These are phyloP conservation scores for Sedum album DNA, from an alignment of 164 flowering plant species.

Conservation along the genomic window DNA sequence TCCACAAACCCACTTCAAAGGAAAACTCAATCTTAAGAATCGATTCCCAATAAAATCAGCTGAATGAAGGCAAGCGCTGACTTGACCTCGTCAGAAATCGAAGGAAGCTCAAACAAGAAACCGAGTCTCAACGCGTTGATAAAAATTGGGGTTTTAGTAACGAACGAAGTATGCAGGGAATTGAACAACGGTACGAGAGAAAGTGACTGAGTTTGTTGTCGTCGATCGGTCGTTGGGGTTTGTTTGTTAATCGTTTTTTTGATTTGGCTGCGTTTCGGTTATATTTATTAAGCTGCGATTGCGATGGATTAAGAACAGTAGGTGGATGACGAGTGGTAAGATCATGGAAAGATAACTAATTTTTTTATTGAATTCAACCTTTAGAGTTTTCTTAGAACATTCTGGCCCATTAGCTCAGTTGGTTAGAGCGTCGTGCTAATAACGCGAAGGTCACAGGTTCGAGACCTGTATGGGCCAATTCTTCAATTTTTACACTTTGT, in stretches of 20 bases:
- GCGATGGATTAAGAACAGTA: not conserved
- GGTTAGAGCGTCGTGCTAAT: constrained; percentile 67
- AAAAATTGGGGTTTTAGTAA: not conserved
- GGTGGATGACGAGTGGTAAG: too few relatives aligned
- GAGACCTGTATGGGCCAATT: constrained; percentile 68
- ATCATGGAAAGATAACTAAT: too few relatives aligned
- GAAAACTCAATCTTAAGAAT: not conserved
- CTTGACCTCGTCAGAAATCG: not conserved
- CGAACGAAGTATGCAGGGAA: too few relatives aligned
- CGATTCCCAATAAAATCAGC: not conserved
- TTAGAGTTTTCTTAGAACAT: too few relatives aligned
- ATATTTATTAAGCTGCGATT: too few relatives aligned
- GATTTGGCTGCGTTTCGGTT: not conserved
- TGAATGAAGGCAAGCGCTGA: constrained; percentile 1
- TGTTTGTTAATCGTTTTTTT: not conserved
- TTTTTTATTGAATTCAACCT: too few relatives aligned
- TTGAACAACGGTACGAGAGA: not conserved
- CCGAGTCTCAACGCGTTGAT: not conserved
- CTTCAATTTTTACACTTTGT: too few relatives aligned
- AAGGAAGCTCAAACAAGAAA: not conserved
- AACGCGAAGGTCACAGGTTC: constrained; percentile 67
- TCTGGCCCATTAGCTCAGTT: constrained; percentile 34
- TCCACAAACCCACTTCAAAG: not conserved
- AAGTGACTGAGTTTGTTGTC: not conserved
- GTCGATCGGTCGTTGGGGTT: not conserved